These are phyloP conservation scores for Fusarium sp. DNA, from an alignment of 2,329 filamentous ascomycete genomes.

Conservation along the genomic window DNA sequence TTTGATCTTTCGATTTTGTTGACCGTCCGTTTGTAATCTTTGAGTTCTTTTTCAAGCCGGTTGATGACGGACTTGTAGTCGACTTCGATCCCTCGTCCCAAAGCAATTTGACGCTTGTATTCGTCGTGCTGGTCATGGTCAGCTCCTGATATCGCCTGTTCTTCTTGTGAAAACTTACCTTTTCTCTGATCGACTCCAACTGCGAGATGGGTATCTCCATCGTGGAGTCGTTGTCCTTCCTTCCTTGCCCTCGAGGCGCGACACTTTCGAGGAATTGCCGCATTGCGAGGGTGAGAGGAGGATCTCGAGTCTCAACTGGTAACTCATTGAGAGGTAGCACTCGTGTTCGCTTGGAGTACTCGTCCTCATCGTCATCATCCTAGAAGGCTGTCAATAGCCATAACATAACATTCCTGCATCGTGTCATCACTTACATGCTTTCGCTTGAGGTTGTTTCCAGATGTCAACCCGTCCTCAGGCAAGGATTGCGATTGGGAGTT, in stretches of 20 bases:
- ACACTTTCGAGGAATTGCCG: constrained; percentile 43
- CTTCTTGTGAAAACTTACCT: constrained; percentile 42
- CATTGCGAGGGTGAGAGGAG: constrained; percentile 48
- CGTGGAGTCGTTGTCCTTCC: constrained; percentile 31
- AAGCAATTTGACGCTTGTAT: constrained; percentile 38
- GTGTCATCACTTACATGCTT: constrained; percentile 54
- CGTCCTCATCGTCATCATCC: constrained; percentile 49
- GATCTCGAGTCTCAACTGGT: constrained; percentile 37
- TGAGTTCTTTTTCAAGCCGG: constrained; percentile 57
- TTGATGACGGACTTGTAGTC: constrained; percentile 55
- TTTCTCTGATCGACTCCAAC: constrained; percentile 53
- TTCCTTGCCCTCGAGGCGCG: constrained; percentile 12
- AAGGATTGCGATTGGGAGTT: constrained; percentile 45
- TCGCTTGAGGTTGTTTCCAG: constrained; percentile 56
- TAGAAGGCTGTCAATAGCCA: background rate
- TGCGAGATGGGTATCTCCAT: constrained; percentile 45
- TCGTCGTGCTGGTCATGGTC: constrained; percentile 44
- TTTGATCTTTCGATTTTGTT: constrained; percentile 58
- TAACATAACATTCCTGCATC: background rate
- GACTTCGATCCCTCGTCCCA: constrained; percentile 44
- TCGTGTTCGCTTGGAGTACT: constrained; percentile 45
- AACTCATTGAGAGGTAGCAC: constrained; percentile 35
- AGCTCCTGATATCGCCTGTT: constrained; percentile 10
- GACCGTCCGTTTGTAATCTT: constrained; percentile 57
- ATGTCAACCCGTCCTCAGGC: constrained; percentile 20